A percentile compares a stretch with the other conserved stretches of the same genome.
phyloP scores from a whole-genome alignment of 2,329 filamentous ascomycete species.

The Orbilia blumenaviensis region DNA sequence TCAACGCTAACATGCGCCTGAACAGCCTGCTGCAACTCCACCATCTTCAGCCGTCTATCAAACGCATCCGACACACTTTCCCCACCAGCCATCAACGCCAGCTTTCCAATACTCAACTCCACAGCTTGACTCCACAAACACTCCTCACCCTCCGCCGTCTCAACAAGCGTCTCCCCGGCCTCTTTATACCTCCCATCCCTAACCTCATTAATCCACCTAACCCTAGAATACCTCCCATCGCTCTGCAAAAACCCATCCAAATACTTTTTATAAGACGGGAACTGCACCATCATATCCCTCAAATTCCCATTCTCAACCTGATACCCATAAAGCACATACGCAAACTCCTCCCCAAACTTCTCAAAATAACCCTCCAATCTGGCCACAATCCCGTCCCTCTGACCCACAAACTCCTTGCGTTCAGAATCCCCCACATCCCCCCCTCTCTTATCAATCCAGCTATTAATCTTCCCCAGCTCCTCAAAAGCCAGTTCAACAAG shows the following conservation, averaged over 20 bases:
- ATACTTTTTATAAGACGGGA: constrained; percentile 69
- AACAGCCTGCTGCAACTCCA: constrained; percentile 80
- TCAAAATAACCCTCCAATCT: constrained; percentile 68
- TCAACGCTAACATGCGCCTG: constrained; percentile 75
- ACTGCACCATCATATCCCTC: constrained; percentile 71
- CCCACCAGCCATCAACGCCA: constrained; percentile 66
- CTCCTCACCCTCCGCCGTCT: constrained; percentile 76
- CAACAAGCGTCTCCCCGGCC: constrained; percentile 75
- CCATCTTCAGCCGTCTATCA: constrained; percentile 72
- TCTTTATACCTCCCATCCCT: constrained; percentile 77
- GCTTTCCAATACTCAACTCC: constrained; percentile 86
- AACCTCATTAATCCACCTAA: constrained; percentile 96
- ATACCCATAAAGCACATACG: constrained; percentile 80
- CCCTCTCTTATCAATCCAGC: constrained; percentile 59
- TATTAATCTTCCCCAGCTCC: constrained; percentile 58
- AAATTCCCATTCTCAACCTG: constrained; percentile 75
- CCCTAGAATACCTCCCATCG: constrained; percentile 75
- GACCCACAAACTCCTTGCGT: constrained; percentile 15
- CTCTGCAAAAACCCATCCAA: constrained; percentile 81
- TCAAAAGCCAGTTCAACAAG: constrained; percentile 64
- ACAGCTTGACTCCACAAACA: constrained; percentile 94
- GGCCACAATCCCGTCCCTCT: constrained; percentile 58
- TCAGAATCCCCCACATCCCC: constrained; percentile 57
- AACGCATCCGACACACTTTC: constrained; percentile 66
- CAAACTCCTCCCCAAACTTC: constrained; percentile 73